Evolutionary conservation across 495 filamentous ascomycete species (phyloP).

Genomic region (Pseudoneurospora amorphoporcata): DNA sequence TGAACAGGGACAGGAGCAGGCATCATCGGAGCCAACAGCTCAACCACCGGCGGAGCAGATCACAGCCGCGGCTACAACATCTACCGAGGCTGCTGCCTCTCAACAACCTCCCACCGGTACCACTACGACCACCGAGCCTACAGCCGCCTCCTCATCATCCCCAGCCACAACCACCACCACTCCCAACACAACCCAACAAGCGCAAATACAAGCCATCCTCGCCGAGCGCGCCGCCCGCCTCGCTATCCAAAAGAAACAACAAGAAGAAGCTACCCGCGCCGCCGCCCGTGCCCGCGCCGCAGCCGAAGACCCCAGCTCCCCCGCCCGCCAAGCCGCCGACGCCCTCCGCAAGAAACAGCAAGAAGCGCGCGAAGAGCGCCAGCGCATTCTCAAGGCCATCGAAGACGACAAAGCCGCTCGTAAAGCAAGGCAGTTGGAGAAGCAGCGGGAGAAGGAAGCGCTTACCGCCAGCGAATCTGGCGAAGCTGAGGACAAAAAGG

Average conservation of each 20-base stretch:
- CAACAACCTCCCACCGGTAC: not conserved
- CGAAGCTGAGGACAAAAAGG: not conserved
- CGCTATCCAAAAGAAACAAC: constrained; percentile 18
- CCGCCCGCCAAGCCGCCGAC: constrained; percentile 22
- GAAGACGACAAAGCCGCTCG: constrained; percentile 61
- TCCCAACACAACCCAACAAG: constrained; percentile 1
- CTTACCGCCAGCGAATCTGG: not conserved
- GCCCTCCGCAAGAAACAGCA: constrained; percentile 28
- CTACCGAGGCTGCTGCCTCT: not conserved
- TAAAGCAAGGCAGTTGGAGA: constrained; percentile 37
- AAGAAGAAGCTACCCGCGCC: constrained; percentile 21
- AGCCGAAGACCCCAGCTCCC: constrained; percentile 26
- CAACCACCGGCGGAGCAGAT: not conserved
- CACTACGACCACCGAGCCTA: not conserved
- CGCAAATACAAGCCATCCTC: constrained; percentile 12
- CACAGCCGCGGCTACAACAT: not conserved
- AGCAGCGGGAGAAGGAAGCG: constrained; percentile 29
- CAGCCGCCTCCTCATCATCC: not conserved
- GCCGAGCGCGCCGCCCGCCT: constrained; percentile 20
- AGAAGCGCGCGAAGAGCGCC: constrained; percentile 49
- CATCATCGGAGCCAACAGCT: not conserved
- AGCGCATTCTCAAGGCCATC: constrained; percentile 50
- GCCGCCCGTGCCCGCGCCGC: constrained; percentile 21
- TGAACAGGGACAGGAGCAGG: not conserved
- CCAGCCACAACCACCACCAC: not conserved